Conservation (phyloP, 306 rosid species). For the Rosa chinensis region DNA sequence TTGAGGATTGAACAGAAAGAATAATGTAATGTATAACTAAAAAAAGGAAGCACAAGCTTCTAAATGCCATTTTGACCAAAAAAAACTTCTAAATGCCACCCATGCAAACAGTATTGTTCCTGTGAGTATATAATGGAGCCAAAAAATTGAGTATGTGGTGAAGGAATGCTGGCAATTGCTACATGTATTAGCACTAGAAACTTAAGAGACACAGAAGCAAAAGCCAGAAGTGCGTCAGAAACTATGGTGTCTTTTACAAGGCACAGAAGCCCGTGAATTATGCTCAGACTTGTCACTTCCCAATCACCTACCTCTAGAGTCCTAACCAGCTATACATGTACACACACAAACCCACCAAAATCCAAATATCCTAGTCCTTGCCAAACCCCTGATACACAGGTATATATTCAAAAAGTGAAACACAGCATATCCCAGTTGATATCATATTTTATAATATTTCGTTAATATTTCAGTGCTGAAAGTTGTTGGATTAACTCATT, state of each 20-base stretch:
- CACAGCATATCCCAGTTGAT: neutral
- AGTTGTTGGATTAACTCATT: no score
- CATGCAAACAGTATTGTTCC: neutral
- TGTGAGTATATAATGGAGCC: neutral
- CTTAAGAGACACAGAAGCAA: neutral
- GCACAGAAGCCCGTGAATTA: slow-evolving; percentile 12
- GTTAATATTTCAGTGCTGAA: no score
- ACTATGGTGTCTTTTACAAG: neutral
- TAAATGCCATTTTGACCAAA: neutral
- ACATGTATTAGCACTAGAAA: neutral
- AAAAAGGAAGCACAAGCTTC: neutral
- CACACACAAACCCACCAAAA: neutral
- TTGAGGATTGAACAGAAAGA: neutral
- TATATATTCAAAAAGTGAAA: no score
- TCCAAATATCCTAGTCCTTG: neutral
- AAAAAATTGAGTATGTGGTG: neutral
- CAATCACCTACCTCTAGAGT: neutral
- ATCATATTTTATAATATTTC: neutral
- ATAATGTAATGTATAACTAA: neutral
- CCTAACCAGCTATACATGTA: neutral
- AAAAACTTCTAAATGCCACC: neutral
- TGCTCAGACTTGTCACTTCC: slow-evolving; percentile 2
- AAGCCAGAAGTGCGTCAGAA: slow-evolving; percentile 8
- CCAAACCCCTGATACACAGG: neutral
- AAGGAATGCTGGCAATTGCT: slow-evolving; percentile 1